phyloP scores from a whole-genome alignment of 352 stramenopile genomes.

The Globisporangium abappressorium region DNA sequence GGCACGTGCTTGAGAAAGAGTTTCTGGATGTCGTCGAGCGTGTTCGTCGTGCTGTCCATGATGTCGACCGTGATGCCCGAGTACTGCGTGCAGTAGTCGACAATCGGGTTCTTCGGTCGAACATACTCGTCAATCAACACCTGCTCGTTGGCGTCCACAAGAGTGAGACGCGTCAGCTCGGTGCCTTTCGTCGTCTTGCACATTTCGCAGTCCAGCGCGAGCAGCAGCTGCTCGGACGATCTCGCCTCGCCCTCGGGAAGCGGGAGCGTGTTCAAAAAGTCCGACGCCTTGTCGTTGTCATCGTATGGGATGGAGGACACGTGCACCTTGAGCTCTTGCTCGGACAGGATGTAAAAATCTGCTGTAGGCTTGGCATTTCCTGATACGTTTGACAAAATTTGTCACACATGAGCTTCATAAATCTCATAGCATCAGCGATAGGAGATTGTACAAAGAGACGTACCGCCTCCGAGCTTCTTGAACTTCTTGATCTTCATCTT shows the following conservation, averaged over 20 bases:
- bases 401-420: background rate
- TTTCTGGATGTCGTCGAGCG: conserved; percentile 62
- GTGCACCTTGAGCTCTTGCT: conserved; percentile 55
- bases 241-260: conserved; percentile 31
- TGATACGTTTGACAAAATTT: conserved; percentile 10
- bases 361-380: conserved; percentile 46
- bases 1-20: conserved; percentile 57
- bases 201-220: conserved; percentile 88
- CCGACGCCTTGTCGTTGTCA: conserved; percentile 26
- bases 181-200: conserved; percentile 82
- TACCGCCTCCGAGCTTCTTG: conserved; percentile 63
- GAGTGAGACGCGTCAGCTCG: conserved; percentile 72
- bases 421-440: background rate
- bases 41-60: conserved; percentile 64
- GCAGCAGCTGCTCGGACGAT: conserved; percentile 41
- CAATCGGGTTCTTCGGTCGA: conserved; percentile 72
- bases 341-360: conserved; percentile 76
- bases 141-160: conserved; percentile 61
- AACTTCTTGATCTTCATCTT: conserved; percentile 90
- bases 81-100: conserved; percentile 88
- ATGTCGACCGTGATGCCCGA: conserved; percentile 82
- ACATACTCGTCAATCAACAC: conserved; percentile 84
- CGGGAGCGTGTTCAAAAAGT: conserved; percentile 45
- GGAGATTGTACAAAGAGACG: background rate
- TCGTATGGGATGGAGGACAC: conserved; percentile 55